Evolutionary conservation across 257 asterid genomes (phyloP).

Genomic region (Striga asiatica): DNA sequence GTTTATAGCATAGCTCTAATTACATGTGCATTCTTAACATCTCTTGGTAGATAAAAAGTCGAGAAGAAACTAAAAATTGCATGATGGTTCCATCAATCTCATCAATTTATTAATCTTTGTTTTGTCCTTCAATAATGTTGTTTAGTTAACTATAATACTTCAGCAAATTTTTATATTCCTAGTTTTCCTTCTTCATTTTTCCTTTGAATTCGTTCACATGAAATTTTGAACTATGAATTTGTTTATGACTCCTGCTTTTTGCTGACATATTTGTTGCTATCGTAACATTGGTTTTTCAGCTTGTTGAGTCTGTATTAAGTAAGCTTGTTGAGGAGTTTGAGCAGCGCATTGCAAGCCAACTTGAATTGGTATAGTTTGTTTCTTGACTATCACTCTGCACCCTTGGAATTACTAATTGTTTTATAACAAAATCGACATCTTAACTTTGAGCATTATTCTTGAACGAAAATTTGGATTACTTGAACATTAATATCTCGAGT

Average conservation of each 20-base stretch:
- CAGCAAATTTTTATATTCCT: no score
- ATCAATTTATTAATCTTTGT: no score
- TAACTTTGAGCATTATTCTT: no score
- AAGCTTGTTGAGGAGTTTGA: constrained; percentile 85
- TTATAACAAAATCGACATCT: no score
- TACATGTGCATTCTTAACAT: not conserved
- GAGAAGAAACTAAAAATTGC: no score
- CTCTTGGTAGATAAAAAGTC: no score
- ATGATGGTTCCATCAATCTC: no score
- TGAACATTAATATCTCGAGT: not conserved
- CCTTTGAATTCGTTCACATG: not conserved
- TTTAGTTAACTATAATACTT: no score
- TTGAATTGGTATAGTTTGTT: constrained; percentile 39
- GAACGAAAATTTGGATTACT: not conserved
- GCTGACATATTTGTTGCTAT: constrained; percentile 12
- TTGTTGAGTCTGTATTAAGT: constrained; percentile 70
- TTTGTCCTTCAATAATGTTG: no score
- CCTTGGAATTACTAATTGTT: not conserved
- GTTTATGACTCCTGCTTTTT: constrained; percentile 6
- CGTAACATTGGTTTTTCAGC: constrained; percentile 53
- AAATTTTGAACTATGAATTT: constrained; percentile 2
- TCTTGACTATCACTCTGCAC: not conserved
- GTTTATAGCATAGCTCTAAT: not conserved
- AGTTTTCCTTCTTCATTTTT: not conserved
- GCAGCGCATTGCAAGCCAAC: constrained; percentile 52